Percentiles rank a stretch among this genome's conserved stretches.
These are phyloP conservation scores for Conticribra guillardii DNA, from an alignment of 108 stramenopile genomes.

Conservation along the genomic window DNA sequence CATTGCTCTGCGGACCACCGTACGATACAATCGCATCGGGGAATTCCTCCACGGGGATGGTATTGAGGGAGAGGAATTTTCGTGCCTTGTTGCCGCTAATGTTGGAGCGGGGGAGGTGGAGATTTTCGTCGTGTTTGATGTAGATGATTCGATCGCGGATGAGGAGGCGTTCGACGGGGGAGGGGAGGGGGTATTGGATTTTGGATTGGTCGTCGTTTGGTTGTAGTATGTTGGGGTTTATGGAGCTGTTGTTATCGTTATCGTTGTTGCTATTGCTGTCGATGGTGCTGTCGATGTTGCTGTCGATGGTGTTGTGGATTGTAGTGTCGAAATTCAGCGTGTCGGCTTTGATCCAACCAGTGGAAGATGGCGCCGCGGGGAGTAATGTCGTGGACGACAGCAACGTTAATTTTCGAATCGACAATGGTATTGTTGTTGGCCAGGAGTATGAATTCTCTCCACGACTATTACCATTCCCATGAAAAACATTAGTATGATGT, in stretches of 20 bases:
- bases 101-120: constrained; percentile 64
- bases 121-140: constrained; percentile 78
- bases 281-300: not conserved
- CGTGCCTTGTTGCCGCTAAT: constrained; percentile 89
- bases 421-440: too few species aligned
- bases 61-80: constrained; percentile 72
- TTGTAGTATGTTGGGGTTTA: not conserved
- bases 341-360: not conserved
- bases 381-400: too few species aligned
- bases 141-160: constrained; percentile 69
- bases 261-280: not conserved
- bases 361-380: too few species aligned
- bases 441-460: too few species aligned
- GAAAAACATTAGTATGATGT: too few species aligned
- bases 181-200: constrained; percentile 3
- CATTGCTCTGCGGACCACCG: constrained; percentile 93
- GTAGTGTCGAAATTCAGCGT: not conserved
- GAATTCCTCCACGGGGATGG: constrained; percentile 60
- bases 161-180: constrained; percentile 63
- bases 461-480: too few species aligned
- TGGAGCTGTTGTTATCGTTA: not conserved
- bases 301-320: not conserved
- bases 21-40: constrained; percentile 82
- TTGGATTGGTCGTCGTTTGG: not conserved
- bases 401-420: too few species aligned